phyloP scores from a whole-genome alignment of 2,329 filamentous ascomycete genomes.

The Metarhizium album region DNA sequence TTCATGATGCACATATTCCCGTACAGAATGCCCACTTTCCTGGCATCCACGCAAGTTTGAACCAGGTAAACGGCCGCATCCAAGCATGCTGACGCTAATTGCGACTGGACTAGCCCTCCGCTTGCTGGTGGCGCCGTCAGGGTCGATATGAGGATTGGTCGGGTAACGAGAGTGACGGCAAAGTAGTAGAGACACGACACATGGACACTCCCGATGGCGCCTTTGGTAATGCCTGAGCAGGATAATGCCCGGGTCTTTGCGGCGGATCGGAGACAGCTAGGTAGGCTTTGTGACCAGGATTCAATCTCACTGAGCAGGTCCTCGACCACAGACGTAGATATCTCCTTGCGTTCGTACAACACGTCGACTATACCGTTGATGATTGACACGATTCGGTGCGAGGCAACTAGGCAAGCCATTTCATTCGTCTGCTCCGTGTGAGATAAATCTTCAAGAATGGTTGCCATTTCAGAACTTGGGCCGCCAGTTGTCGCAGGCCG shows the following conservation, averaged over 20 bases:
- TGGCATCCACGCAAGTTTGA: constrained; percentile 40
- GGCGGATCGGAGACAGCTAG: constrained; percentile 19
- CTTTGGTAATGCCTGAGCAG: constrained; percentile 13
- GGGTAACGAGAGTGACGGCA: constrained; percentile 44
- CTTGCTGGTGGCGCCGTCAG: constrained; percentile 28
- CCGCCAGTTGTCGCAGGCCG: constrained; percentile 25
- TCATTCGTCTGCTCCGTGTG: constrained; percentile 7
- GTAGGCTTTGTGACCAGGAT: constrained; percentile 34
- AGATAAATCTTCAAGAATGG: constrained; percentile 13
- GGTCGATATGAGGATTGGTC: constrained; percentile 42
- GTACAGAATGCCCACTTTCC: constrained; percentile 31
- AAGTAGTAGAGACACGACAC: constrained; percentile 49
- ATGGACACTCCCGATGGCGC: constrained; percentile 38
- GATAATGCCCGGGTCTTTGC: constrained; percentile 4
- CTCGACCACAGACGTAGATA: constrained; percentile 24
- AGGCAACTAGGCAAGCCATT: constrained; percentile 23
- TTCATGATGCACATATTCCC: constrained; percentile 50
- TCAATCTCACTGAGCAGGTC: constrained; percentile 30
- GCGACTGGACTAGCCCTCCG: constrained; percentile 16
- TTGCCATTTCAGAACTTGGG: constrained; percentile 17
- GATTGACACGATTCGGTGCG: constrained; percentile 30
- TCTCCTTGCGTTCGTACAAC: constrained; percentile 28
- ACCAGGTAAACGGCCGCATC: constrained; percentile 45
- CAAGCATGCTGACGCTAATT: constrained; percentile 41
- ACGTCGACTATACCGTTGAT: constrained; percentile 32